Base-by-base conservation (phyloP, 805 yeast species). In the Candida qinlingensis region DNA sequence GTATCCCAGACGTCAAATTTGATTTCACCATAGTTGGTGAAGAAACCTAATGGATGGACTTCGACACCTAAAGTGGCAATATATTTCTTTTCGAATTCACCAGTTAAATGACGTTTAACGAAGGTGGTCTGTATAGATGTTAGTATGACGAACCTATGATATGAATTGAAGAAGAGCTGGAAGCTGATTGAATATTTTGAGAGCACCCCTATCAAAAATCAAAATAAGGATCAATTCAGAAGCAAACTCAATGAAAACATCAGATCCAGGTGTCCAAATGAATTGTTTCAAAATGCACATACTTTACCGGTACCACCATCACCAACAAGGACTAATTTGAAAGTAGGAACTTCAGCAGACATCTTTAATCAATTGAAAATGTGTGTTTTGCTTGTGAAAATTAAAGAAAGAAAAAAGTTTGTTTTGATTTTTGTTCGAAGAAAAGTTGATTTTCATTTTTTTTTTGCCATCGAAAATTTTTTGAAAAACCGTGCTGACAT, bases 281-380 rank as follows among this genome's bases (percentile, higher is more conserved):
- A 19, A 19, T 19, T 19, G 19, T 19, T 19, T 19, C 19, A 19
- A 19, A 19, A 19, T 19, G 19, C 19, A 75, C 81, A 58, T 64
- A 78, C 83, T 75, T 94, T 94, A 78, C 99, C 99, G 74, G 99
- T 94, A 83, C 99, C 99, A 81, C 99, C 99, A 71, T 94, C 99
- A 72, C 99, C 99, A 75, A 94, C 99, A 67, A 94, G 84, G 65
- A 94, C 99, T 73, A 94, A 83, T 80, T 94, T 94, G 76, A 94
- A 94, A 60, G 96, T 88, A 62, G 99, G 98, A 73, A 90, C 95
- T 77, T 82, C 85, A 55, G 60, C 63, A 64, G 87, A 81, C 87
- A 83, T 82, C 57, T 34, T 33, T 39, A 19, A 25, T 30, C 19
- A 36, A 13, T 38, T 28, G 27, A 30, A 29, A 38, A 42, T 33